A percentile compares a stretch with the other conserved stretches of the same genome.
Conservation (phyloP, 202 grass and related monocot species). For the Zoysia matrella region DNA sequence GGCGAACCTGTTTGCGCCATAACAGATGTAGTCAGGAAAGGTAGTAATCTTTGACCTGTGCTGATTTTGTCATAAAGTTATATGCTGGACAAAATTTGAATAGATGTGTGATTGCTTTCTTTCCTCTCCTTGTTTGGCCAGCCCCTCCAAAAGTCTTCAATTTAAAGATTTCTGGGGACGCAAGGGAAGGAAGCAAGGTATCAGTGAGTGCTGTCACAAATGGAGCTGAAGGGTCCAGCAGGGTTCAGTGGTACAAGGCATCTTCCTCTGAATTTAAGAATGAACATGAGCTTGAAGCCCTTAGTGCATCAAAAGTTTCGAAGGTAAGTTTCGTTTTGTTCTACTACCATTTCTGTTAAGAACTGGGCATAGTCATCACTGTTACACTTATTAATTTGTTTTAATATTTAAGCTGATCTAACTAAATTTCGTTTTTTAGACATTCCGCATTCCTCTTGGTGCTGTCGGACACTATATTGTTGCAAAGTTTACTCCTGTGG, state of each 20-base stretch:
- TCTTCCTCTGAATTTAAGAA: slow-evolving; percentile 60
- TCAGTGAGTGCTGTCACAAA: slow-evolving; percentile 73
- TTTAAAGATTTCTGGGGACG: slow-evolving; percentile 82
- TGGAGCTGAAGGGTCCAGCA: slow-evolving; percentile 77
- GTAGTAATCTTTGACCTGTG: slow-evolving; percentile 53
- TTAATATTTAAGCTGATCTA: slow-evolving; percentile 37
- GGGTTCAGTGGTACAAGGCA: slow-evolving; percentile 98
- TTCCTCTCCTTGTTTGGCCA: slow-evolving; percentile 43
- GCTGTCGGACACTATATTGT: slow-evolving; percentile 84
- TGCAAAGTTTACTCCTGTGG: slow-evolving; percentile 87
- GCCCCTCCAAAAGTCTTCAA: slow-evolving; percentile 87
- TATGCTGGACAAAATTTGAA: slow-evolving; percentile 21
- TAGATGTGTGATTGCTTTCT: slow-evolving; percentile 31
- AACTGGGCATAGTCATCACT: slow-evolving; percentile 16
- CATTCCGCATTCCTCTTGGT: slow-evolving; percentile 82
- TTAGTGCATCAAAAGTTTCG: slow-evolving; percentile 84
- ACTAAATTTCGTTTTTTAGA: slow-evolving; percentile 53
- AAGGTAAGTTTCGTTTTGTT: slow-evolving; percentile 64
- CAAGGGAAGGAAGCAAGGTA: slow-evolving; percentile 91
- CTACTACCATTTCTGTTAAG: slow-evolving; percentile 21
- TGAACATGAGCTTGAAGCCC: slow-evolving; percentile 77
- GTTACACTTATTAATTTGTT: slow-evolving; percentile 27
- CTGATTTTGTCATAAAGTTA: slow-evolving; percentile 18
- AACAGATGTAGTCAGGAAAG: slow-evolving; percentile 84
- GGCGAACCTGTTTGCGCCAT: slow-evolving; percentile 67